Evolutionary conservation across 352 stramenopile genomes (phyloP), one percentile per base, ranked within the genome.

Genomic region (Thalassiosira hispida): DNA sequence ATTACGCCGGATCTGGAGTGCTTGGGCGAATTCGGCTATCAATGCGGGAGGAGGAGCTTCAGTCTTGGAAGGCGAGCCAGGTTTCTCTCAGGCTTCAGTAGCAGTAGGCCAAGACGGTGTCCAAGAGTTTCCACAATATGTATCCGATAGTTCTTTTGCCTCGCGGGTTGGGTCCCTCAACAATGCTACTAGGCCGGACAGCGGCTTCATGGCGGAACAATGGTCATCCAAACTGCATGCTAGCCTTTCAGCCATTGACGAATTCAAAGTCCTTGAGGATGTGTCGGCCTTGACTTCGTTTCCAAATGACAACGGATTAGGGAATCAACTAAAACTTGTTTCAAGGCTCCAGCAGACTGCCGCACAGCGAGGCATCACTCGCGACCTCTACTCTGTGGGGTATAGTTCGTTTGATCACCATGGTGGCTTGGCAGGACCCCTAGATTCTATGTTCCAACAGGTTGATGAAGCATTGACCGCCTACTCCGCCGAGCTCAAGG

Each of bases 361-460:
- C 14, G 22, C 71, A 12, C 35, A 55, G 14, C 64, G 83, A n/a
- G 75, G 59, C 23, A 11, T 52, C 7, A 52, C 78, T 16, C 73
- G 82, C 3, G 64, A 73, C 27, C 40, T 68, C 47, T 89, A 85
- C 66, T 80, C 35, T 56, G 66, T 79, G 0, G 18, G 29, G 8
- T 31, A 61, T 16, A 75, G 75, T 47, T 64, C 53, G 4, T 90
- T 51, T 25, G 83, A 90, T 61, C 83, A 66, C 27, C 83, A 90
- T 61, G 35, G 20, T 9, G 56, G 69, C n/a, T 11, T 57, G 27
- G 33, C 33, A 5, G 42, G 16, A 14, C 55, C 27, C 2, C 33
- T 27, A 8, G 11, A 59, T 8, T 16, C 51, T 8, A 59, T 59
- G 23, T 38, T 33, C 20, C 51, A 59, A 18, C 23, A 38, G 29